Conservation (phyloP, 1,284 basidiomycete species). For the Sanghuangporus sanghuang region DNA sequence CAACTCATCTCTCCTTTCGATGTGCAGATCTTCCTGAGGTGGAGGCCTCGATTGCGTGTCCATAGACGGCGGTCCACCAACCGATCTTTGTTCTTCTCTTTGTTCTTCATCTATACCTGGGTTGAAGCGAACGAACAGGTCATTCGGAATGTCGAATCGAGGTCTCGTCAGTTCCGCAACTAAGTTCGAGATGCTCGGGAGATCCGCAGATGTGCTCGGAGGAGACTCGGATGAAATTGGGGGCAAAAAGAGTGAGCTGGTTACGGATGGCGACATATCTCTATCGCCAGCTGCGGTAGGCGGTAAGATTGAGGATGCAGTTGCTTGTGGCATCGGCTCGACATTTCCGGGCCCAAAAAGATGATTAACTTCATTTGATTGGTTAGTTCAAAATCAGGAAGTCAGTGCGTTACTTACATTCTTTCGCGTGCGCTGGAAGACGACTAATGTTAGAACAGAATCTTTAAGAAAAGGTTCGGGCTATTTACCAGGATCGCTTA, state of each 20-base stretch:
- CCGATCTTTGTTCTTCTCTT: not conserved
- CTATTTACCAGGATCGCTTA: conserved; percentile 58
- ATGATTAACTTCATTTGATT: conserved; percentile 13
- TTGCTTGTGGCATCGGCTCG: not conserved
- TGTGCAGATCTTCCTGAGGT: not conserved
- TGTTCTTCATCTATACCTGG: not conserved
- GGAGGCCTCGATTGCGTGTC: not conserved
- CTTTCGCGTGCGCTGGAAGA: conserved; percentile 55
- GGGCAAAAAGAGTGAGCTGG: not conserved
- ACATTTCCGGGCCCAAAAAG: not conserved
- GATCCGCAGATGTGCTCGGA: not conserved
- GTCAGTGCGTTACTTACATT: conserved; percentile 43
- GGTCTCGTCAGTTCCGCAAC: not conserved
- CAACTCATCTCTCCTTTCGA: not conserved
- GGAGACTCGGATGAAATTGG: not conserved
- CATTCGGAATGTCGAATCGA: not conserved
- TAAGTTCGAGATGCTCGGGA: not conserved
- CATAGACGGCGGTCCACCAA: not conserved
- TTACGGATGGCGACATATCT: not conserved
- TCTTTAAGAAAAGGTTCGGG: not conserved
- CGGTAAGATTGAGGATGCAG: not conserved
- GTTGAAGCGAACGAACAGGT: not conserved
- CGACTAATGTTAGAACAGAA: not conserved
- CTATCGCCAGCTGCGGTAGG: not conserved
- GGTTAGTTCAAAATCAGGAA: not conserved